Evolutionary conservation across 2,329 filamentous ascomycete genomes (phyloP), one percentile per base, ranked within the genome.

Genomic region (Paecilomyces fulvus): DNA sequence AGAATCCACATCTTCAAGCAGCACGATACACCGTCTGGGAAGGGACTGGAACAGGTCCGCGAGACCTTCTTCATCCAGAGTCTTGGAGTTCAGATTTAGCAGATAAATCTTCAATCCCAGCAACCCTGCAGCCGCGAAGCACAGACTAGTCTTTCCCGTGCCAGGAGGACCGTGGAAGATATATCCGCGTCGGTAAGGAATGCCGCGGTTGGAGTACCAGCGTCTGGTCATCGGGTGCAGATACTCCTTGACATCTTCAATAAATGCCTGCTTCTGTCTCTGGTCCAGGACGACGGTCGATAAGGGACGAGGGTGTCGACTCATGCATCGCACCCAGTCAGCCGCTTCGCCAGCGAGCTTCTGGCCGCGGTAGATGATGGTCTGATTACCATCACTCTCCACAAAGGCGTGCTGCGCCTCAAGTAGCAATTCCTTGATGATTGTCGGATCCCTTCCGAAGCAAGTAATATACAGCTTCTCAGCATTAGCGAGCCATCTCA

Each of bases 171-270:
- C 90, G 61, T 92, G 79, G 14, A 95, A 83, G 0, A 95, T 80
- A 65, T 94, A 95, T 0, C 90, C 91, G 3, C 90, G 81, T 12
- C 90, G 83, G 68, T 95, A 95, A 0, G 91, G 90, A 30, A 95
- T 92, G 0, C 90, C 90, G 6, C 90, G 81, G 62, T 89, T 87
- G 0, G 86, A 67, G 51, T 96, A 95, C 89, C 90, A 95, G n/a
- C 84, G 60, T 2, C 76, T 73, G 14, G 75, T 79, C 3, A 71
- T 66, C 0, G 80, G 80, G 51, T 81, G 76, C 0, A 83, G 66
- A 56, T 81, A 83, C 51, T 82, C 79, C 56, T 82, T 81, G 63
- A 83, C 78, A 58, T 84, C 81, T 8, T 70, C 67, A 11, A 83
- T 67, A 50, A 83, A 77, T 2, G 64, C 72, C 0, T 71, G 64